Percentiles rank a stretch among this genome's conserved stretches.
phyloP scores from a whole-genome alignment of 495 filamentous ascomycete genomes.

The Hypoxylon fuscum region DNA sequence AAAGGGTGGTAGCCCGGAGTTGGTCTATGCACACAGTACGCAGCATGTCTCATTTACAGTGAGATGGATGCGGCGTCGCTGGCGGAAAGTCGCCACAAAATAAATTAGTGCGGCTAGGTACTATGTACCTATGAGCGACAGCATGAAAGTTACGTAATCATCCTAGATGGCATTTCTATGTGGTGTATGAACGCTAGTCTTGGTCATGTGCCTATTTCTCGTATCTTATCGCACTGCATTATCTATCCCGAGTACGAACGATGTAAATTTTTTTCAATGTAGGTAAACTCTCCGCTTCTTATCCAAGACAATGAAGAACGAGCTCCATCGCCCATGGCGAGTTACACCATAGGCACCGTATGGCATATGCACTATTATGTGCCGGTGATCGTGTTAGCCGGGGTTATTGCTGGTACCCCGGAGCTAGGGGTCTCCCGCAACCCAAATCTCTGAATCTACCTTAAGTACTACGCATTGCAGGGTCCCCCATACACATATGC shows the following conservation, averaged over 20 bases:
- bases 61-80: too few relatives aligned
- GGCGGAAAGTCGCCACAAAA: too few relatives aligned
- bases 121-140: neutral
- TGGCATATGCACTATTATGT: constrained; percentile 10
- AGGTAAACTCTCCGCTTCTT: neutral
- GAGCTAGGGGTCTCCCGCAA: constrained; percentile 23
- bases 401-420: constrained; percentile 15
- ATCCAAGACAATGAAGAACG: neutral
- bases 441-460: constrained; percentile 1
- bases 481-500: too few relatives aligned
- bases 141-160: neutral
- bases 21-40: constrained; percentile 15
- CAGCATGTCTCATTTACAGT: neutral
- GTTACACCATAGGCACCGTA: constrained; percentile 9
- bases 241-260: too few relatives aligned
- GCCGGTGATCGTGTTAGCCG: constrained; percentile 8
- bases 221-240: constrained; percentile 14
- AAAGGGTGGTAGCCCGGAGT: neutral
- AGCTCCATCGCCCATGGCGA: neutral
- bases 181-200: too few relatives aligned
- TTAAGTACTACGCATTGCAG: constrained; percentile 5
- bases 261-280: constrained; percentile 4
- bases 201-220: neutral
- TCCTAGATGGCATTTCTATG: neutral
- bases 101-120: neutral